These are phyloP conservation scores for Neoarthrinium moseri DNA, from an alignment of 2,329 filamentous ascomycete species.

Conservation along the genomic window DNA sequence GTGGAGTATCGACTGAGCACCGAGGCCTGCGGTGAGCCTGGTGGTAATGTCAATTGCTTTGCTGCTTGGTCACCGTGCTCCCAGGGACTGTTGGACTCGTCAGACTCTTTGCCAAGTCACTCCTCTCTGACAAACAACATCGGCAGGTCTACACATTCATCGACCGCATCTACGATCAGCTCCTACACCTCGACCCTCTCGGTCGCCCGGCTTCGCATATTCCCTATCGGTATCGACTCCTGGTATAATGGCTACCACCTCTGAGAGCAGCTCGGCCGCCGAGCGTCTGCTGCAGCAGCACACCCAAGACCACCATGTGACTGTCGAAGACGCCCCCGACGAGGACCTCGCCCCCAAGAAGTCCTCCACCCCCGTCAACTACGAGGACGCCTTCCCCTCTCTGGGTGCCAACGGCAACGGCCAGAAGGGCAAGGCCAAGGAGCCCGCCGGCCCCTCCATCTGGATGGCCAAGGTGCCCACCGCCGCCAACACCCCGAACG, in stretches of 20 bases:
- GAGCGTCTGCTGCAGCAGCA: slow-evolving; percentile 67
- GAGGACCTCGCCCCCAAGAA: slow-evolving; percentile 69
- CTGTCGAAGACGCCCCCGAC: slow-evolving; percentile 78
- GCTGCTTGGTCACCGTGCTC: too few relatives aligned
- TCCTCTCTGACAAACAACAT: too few relatives aligned
- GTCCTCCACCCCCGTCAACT: slow-evolving; percentile 63
- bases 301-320: slow-evolving; percentile 55
- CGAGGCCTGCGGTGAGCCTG: too few relatives aligned
- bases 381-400: slow-evolving; percentile 88
- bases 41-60: too few relatives aligned
- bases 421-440: slow-evolving; percentile 54
- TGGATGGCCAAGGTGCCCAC: slow-evolving; percentile 64
- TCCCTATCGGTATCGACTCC: slow-evolving; percentile 6
- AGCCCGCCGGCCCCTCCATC: slow-evolving; percentile 60
- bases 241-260: slow-evolving; percentile 40
- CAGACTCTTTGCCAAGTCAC: too few relatives aligned
- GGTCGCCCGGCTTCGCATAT: slow-evolving; percentile 12
- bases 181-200: slow-evolving; percentile 3
- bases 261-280: slow-evolving; percentile 44
- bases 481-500: slow-evolving; percentile 55
- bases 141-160: neutral
- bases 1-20: too few relatives aligned
- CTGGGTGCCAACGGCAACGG: slow-evolving; percentile 57
- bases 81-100: too few relatives aligned
- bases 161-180: slow-evolving; percentile 1